A percentile compares a stretch with the other conserved stretches of the same genome.
phyloP scores from a whole-genome alignment of 2,329 filamentous ascomycete species.

The Paramyrothecium roridum region DNA sequence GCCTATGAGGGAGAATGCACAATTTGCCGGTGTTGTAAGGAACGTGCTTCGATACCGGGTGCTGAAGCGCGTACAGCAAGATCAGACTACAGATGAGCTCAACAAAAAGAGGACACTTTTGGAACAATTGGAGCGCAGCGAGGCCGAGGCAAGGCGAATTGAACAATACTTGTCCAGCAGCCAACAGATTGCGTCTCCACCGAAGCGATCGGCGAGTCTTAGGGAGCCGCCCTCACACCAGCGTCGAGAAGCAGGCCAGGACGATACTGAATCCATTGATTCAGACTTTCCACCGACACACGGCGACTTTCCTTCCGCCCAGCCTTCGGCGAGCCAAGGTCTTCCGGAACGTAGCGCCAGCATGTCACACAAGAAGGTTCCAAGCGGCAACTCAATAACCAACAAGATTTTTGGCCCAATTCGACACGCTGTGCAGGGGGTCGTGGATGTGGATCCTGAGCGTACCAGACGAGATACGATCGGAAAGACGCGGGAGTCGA shows the following conservation, averaged over 20 bases:
- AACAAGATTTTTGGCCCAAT: slow-evolving; percentile 93
- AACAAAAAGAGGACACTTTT: slow-evolving; percentile 80
- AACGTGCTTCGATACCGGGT: slow-evolving; percentile 86
- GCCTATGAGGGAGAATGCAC: slow-evolving; percentile 95
- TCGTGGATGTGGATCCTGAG: slow-evolving; percentile 94
- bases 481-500: slow-evolving; percentile 88
- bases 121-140: slow-evolving; percentile 88
- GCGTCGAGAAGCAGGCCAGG: slow-evolving; percentile 55
- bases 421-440: slow-evolving; percentile 91
- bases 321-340: slow-evolving; percentile 72
- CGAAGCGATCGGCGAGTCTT: slow-evolving; percentile 60
- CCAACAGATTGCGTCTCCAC: slow-evolving; percentile 60
- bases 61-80: slow-evolving; percentile 91
- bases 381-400: slow-evolving; percentile 87
- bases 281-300: slow-evolving; percentile 93
- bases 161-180: slow-evolving; percentile 85
- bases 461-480: slow-evolving; percentile 88
- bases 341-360: slow-evolving; percentile 52
- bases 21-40: slow-evolving; percentile 92
- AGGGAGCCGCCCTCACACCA: slow-evolving; percentile 47
- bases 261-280: slow-evolving; percentile 88
- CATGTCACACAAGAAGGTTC: slow-evolving; percentile 68
- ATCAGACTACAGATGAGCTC: slow-evolving; percentile 93
- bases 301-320: slow-evolving; percentile 61
- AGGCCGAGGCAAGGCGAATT: slow-evolving; percentile 87